Base-by-base conservation (phyloP, 208 protist species). In the Crithidia brevicula region DNA sequence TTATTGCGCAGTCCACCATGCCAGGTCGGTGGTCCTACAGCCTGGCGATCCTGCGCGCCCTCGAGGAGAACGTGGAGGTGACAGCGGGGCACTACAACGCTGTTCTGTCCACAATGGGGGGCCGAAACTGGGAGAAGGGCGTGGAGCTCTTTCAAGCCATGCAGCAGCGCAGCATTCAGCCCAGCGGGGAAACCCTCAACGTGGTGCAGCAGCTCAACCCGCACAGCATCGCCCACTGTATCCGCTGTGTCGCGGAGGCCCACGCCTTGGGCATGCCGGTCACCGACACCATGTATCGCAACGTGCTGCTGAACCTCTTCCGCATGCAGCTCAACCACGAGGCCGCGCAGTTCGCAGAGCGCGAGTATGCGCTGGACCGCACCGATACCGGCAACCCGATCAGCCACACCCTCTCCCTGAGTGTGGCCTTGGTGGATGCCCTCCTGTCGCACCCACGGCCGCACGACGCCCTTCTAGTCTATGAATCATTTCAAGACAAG, bases 51-150 rank as follows among this genome's bases (percentile, higher is more conserved):
- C 65, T 93, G 31, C 42, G 73, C 6, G 86, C 83, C 7, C 69
- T 94, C 38, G 58, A 84, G 28, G 84, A 78, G 8, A 83, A 75
- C 27, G 61, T 86, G 10, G 88, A 94, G 34, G 49, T 89, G 31
- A 96, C 88, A 2, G 91, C 88, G 18, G 91, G 91, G 16, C 85
- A 91, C 66, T 96, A 88, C 73, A 96, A 96, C 72, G 82, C 91
- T 13, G 83, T 84, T 11, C 64, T 96, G 13, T 52, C 79, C 22
- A 91, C 86, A 42, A 74, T 96, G 73, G 74, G 80, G 3, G 83
- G 83, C 23, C 58, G 63, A 0, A 59, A 57, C 25, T 93, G 84
- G 88, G 52, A 74, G 53, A 82, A 85, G 60, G 88, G 82, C 22
- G 67, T 93, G 7, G 45, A 61, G 40, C 66, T 96, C 23, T 96